Evolutionary conservation across 441 rosid genomes (phyloP).

Genomic region (Codiaeum variegatum): DNA sequence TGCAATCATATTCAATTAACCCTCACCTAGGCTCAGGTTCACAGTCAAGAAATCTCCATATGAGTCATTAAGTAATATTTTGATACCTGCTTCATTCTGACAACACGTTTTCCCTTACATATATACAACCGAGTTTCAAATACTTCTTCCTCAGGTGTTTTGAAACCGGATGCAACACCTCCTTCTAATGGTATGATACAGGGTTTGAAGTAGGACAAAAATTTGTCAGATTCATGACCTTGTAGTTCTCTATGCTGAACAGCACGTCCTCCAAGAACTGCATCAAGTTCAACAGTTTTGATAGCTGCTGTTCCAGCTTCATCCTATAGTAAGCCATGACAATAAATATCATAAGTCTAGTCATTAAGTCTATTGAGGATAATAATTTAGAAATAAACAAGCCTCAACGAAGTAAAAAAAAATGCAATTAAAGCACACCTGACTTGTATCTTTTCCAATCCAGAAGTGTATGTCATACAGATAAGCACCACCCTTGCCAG

Average conservation of each 20-base stretch:
- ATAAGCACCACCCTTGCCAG: constrained; percentile 85
- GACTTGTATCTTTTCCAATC: constrained; percentile 97
- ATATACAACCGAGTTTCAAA: constrained; percentile 85
- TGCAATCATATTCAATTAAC: constrained; percentile 18
- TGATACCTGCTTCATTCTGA: constrained; percentile 90
- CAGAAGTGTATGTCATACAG: constrained; percentile 92
- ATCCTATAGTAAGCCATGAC: constrained; percentile 46
- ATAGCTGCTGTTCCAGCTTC: constrained; percentile 98
- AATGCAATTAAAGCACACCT: constrained; percentile 44
- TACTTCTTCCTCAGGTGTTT: constrained; percentile 68
- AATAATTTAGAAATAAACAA: constrained; percentile 4
- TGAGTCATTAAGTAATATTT: constrained; percentile 18
- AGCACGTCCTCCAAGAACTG: constrained; percentile 94
- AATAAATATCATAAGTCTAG: constrained; percentile 12
- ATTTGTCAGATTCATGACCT: constrained; percentile 93
- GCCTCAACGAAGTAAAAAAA: constrained; percentile 12
- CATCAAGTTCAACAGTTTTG: constrained; percentile 94
- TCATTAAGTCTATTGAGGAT: background rate
- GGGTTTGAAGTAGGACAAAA: constrained; percentile 95
- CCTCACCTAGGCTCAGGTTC: constrained; percentile 13
- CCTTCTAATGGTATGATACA: constrained; percentile 96
- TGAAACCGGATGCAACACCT: constrained; percentile 95
- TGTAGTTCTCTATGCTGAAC: constrained; percentile 97
- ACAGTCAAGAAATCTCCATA: constrained; percentile 15
- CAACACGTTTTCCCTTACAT: constrained; percentile 88